phyloP scores from a whole-genome alignment of 2,329 filamentous ascomycete genomes.

The Lomentospora prolificans region DNA sequence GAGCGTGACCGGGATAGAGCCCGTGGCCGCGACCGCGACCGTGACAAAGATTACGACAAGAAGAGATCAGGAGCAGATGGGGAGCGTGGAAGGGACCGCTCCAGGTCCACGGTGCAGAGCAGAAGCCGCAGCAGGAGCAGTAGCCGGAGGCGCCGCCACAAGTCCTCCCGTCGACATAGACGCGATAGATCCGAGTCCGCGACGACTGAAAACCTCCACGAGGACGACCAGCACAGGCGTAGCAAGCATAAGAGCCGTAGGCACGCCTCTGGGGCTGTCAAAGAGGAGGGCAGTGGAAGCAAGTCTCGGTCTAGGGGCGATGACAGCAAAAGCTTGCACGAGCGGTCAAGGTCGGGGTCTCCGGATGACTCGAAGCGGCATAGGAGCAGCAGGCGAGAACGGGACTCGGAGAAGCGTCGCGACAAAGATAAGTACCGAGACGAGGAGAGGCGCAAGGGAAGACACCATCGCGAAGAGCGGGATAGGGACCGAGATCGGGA shows the following conservation, averaged over 20 bases:
- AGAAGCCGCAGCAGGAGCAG: conserved; percentile 17
- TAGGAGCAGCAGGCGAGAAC: conserved; percentile 50
- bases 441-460: conserved; percentile 23
- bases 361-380: conserved; percentile 47
- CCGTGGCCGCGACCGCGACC: conserved; percentile 6
- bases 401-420: conserved; percentile 34
- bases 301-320: conserved; percentile 24
- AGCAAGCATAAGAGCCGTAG: conserved; percentile 37
- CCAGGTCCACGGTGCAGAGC: neutral
- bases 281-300: conserved; percentile 28
- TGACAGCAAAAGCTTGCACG: conserved; percentile 31
- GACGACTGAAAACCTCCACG: conserved; percentile 35
- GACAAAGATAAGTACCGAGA: conserved; percentile 28
- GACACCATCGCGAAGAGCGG: conserved; percentile 1
- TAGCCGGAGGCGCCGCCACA: conserved; percentile 33
- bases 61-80: conserved; percentile 1
- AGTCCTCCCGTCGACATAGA: conserved; percentile 38
- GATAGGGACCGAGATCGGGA: conserved; percentile 20
- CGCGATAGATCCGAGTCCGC: conserved; percentile 44
- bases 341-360: conserved; percentile 56
- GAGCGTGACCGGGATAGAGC: conserved; percentile 13
- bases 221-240: conserved; percentile 36
- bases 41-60: conserved; percentile 4
- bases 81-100: conserved; percentile 2
- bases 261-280: conserved; percentile 21